Base-by-base conservation (phyloP, 2,329 filamentous ascomycete species). In the Pseudocercospora eumusae region DNA sequence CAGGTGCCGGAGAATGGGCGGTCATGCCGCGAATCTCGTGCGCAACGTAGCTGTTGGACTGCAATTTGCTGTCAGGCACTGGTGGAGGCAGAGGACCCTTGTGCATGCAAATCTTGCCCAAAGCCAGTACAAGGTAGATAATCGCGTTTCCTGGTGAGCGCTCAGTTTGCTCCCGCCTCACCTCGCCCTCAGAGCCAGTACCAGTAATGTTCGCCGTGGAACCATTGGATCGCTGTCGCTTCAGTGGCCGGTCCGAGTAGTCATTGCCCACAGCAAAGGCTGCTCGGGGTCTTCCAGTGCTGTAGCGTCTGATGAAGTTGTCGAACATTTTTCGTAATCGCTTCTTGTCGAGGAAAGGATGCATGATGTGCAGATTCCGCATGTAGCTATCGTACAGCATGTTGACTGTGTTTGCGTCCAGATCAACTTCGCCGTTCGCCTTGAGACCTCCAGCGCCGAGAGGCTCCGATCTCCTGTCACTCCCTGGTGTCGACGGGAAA, bases 81-180 rank as follows among this genome's bases (percentile, higher is more conserved):
- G 88, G 80, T 2, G 80, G 81, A 18, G 84, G 83, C 10, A 88
- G 70, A 18, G 79, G 78, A 3, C 78, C 73, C 49, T 79, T 78
- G 62, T 82, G 77, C 62, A 81, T 75, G 69, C 91, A 93, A 11
- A 98, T 89, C 71, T 92, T 92, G 18, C 95, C 95, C 5, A 99
- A 79, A 0, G 93, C 93, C 58, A 98, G 81, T 0, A 96, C 86
- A 3, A 93, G 81, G 2, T 97, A 82, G 1, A 97, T 85, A 42
- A 98, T 82, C 0, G 92, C 92, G 68, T 91, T 96, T 57, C 87
- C 84, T 15, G 95, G 86, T 7, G 89, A 91, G 57, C 88, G 82
- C 67, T 83, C 84, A 2, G 86, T 71, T 18, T 50, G 58, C 44
- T 66, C 67, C 57, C 58, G 58, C 11, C 55, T 54, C 45, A 54